phyloP scores from a whole-genome alignment of 1,139 yeast species.

The Candida glucosophila region DNA sequence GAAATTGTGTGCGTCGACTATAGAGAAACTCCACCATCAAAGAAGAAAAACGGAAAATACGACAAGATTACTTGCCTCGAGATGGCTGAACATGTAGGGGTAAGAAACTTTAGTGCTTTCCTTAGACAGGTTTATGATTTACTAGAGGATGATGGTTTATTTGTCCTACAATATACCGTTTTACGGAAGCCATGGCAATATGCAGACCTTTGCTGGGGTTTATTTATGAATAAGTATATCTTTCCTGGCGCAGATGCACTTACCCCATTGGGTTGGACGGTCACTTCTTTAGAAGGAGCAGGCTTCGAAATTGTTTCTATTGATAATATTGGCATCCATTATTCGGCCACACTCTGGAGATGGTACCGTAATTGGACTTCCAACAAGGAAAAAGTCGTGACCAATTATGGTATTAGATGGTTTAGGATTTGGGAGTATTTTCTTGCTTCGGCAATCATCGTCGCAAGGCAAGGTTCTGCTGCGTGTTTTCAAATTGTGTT shows the following conservation, averaged over 20 bases:
- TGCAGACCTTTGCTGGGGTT: conserved; percentile 90
- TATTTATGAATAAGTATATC: conserved; percentile 91
- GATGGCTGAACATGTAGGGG: conserved; percentile 97
- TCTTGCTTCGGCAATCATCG: conserved; percentile 72
- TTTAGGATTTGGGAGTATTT: conserved; percentile 91
- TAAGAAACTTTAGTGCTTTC: conserved; percentile 71
- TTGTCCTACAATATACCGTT: conserved; percentile 85
- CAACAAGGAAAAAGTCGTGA: conserved; percentile 67
- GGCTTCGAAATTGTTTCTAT: conserved; percentile 81
- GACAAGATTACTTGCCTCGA: conserved; percentile 86
- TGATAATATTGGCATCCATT: conserved; percentile 89
- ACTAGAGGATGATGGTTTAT: conserved; percentile 86
- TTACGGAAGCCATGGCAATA: conserved; percentile 90
- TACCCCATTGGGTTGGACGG: conserved; percentile 82
- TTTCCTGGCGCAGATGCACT: conserved; percentile 98
- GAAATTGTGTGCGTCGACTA: conserved; percentile 78
- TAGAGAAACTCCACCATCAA: conserved; percentile 80
- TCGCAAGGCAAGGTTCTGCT: conserved; percentile 90
- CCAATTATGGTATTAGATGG: conserved; percentile 86
- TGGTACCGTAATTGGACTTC: conserved; percentile 96
- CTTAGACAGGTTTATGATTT: conserved; percentile 74
- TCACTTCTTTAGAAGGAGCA: conserved; percentile 67
- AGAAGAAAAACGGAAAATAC: conserved; percentile 50
- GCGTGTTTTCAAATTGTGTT: conserved; percentile 85
- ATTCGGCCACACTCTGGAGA: conserved; percentile 86